These are phyloP conservation scores for Leccinum pachyderme DNA, from an alignment of 1,284 basidiomycete genomes.

Conservation along the genomic window DNA sequence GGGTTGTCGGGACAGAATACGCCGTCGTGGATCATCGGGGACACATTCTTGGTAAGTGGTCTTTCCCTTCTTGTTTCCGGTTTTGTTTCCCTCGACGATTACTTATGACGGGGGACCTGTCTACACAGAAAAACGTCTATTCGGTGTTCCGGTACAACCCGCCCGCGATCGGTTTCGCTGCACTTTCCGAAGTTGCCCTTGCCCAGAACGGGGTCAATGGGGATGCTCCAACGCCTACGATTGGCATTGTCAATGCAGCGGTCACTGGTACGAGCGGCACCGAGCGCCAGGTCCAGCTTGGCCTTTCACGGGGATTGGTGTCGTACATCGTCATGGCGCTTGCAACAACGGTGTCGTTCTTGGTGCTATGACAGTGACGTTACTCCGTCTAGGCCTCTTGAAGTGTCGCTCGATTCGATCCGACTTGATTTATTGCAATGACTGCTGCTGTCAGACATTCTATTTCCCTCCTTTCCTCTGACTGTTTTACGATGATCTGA, in stretches of 20 bases:
- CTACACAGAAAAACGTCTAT: conserved; percentile 52
- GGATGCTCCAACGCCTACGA: conserved; percentile 33
- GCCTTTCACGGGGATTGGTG: neutral
- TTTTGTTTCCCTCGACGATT: neutral
- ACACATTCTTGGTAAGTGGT: conserved; percentile 45
- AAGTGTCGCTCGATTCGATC: neutral
- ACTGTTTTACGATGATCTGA: neutral
- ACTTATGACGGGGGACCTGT: neutral
- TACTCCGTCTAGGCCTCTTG: neutral
- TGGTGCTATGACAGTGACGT: neutral
- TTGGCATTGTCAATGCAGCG: conserved; percentile 28
- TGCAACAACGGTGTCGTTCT: neutral
- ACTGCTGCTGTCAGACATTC: neutral
- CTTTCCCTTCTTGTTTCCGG: neutral
- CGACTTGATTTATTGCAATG: neutral
- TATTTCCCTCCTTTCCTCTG: neutral
- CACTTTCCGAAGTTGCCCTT: conserved; percentile 33
- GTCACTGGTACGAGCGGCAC: conserved; percentile 15
- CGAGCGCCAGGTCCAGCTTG: neutral
- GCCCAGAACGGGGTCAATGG: conserved; percentile 33
- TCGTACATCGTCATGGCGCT: neutral
- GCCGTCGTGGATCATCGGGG: conserved; percentile 49
- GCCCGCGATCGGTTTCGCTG: conserved; percentile 51
- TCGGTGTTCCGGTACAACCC: conserved; percentile 51
- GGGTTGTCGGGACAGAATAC: conserved; percentile 15